These are phyloP conservation scores for Didymella exigua DNA, from an alignment of 2,329 filamentous ascomycete species.

Conservation along the genomic window DNA sequence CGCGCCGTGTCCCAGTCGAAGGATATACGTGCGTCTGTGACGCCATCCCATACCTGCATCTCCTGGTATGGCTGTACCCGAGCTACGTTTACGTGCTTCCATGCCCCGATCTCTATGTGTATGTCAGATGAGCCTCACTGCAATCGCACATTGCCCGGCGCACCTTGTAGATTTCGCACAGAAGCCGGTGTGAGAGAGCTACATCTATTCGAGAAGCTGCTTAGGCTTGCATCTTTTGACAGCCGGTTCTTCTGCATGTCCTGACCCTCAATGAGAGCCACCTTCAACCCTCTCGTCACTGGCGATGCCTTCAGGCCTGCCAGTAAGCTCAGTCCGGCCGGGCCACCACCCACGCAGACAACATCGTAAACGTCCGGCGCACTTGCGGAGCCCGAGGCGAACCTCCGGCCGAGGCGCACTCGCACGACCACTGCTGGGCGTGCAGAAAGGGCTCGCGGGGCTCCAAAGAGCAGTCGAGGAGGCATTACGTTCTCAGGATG, in stretches of 20 bases:
- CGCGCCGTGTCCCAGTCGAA: conserved; percentile 73
- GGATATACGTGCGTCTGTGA: conserved; percentile 83
- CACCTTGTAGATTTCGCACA: conserved; percentile 74
- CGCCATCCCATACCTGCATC: conserved; percentile 98
- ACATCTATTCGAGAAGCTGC: conserved; percentile 88
- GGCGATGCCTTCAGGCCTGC: conserved; percentile 64
- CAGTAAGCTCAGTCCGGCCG: conserved; percentile 76
- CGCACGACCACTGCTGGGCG: conserved; percentile 21
- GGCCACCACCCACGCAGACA: conserved; percentile 87
- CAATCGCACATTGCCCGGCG: neutral
- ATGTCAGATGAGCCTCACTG: conserved; percentile 14
- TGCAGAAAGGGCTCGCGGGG: conserved; percentile 23
- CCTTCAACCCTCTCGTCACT: conserved; percentile 74
- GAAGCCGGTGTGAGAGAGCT: conserved; percentile 92
- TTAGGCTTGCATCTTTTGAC: conserved; percentile 67
- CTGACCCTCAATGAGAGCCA: conserved; percentile 90
- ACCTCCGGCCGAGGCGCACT: conserved; percentile 31
- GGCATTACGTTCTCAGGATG: conserved; percentile 37
- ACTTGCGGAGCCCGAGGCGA: conserved; percentile 41
- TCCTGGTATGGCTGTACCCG: conserved; percentile 88
- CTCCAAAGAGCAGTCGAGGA: conserved; percentile 35
- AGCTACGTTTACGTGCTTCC: conserved; percentile 73
- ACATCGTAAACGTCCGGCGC: conserved; percentile 84
- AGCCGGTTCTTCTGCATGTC: conserved; percentile 72
- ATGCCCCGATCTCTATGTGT: conserved; percentile 72